These are phyloP conservation scores for Monosporozyma servazzii DNA, from an alignment of 805 yeast species.

Conservation along the genomic window DNA sequence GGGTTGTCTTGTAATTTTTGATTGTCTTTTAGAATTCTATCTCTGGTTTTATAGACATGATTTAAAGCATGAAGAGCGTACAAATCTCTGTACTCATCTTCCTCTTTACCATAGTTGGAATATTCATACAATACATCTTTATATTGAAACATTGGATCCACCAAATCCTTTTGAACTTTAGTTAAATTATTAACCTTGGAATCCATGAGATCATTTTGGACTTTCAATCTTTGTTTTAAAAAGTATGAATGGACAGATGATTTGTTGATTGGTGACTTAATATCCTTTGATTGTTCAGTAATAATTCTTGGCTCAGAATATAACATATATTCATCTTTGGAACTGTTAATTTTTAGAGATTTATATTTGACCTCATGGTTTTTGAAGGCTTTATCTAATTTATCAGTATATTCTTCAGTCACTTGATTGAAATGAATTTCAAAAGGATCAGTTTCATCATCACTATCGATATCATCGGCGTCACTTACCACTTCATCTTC, in stretches of 20 bases:
- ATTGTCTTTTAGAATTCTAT: conserved; percentile 70
- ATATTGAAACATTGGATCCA: conserved; percentile 63
- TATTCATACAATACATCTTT: conserved; percentile 60
- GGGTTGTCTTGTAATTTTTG: conserved; percentile 39
- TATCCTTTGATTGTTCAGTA: conserved; percentile 7
- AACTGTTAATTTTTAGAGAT: conserved; percentile 10
- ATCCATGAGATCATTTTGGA: conserved; percentile 23
- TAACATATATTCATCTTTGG: conserved; percentile 16
- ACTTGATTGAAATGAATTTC: conserved; percentile 61
- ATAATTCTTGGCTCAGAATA: conserved; percentile 21
- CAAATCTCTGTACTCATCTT: conserved; percentile 46
- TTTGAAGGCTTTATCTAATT: conserved; percentile 28
- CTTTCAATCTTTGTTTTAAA: conserved; percentile 37
- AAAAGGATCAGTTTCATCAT: conserved; percentile 57
- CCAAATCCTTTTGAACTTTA: conserved; percentile 41
- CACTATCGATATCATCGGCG: conserved; percentile 25
- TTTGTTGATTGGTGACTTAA: conserved; percentile 16
- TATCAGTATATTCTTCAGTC: conserved; percentile 29
- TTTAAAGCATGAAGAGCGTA: conserved; percentile 68
- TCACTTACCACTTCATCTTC: conserved; percentile 16
- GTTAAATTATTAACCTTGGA: conserved; percentile 26
- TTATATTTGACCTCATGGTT: conserved; percentile 25
- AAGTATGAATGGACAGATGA: conserved; percentile 30
- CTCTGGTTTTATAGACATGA: conserved; percentile 81
- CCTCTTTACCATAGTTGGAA: conserved; percentile 38